phyloP scores from a whole-genome alignment of 2,329 filamentous ascomycete genomes.

The Ceratocystis papillata region DNA sequence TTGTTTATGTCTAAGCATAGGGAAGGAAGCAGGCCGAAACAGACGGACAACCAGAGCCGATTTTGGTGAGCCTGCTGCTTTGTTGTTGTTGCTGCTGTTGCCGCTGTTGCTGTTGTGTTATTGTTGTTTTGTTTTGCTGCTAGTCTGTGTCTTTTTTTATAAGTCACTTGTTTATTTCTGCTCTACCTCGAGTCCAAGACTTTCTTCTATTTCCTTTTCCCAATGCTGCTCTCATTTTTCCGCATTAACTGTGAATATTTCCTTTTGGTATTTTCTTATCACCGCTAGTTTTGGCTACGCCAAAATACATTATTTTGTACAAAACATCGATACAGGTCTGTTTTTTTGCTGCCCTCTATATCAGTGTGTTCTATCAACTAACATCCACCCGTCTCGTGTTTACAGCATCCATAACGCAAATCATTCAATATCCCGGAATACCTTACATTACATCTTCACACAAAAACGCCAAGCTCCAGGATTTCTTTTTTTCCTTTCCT shows the following conservation, averaged over 20 bases:
- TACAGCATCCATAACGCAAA: neutral
- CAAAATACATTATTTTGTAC: neutral
- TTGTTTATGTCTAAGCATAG: neutral
- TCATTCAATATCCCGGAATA: neutral
- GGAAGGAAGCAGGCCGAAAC: neutral
- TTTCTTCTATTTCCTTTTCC: neutral
- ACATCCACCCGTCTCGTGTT: neutral
- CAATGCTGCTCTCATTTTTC: neutral
- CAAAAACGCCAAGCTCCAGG: neutral
- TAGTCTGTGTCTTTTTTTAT: neutral
- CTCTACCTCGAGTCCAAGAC: neutral
- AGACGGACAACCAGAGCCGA: neutral
- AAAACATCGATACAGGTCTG: neutral
- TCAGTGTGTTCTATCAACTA: neutral
- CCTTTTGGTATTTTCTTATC: neutral
- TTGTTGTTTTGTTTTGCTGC: constrained; percentile 4
- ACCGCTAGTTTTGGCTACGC: neutral
- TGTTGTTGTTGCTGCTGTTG: neutral
- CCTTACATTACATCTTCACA: neutral
- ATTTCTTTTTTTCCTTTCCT: neutral
- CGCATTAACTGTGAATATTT: neutral
- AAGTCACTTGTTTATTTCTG: neutral
- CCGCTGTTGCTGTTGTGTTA: constrained; percentile 24
- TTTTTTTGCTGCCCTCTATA: neutral
- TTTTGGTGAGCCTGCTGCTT: neutral